Conservation (phyloP, 2,329 filamentous ascomycete genomes). For the Aspergillus ibericus region DNA sequence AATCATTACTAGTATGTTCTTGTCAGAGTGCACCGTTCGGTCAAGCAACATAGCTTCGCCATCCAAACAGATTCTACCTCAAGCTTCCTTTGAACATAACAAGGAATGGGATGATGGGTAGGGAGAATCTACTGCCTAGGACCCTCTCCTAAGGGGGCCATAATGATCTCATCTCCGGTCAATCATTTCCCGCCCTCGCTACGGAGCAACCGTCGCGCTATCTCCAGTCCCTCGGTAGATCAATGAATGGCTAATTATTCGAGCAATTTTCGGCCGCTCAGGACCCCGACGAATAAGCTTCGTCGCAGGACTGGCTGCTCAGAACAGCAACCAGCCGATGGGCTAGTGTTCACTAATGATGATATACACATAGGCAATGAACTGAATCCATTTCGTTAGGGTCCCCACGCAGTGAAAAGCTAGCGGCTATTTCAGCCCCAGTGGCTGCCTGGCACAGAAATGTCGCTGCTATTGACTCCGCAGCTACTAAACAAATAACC, state of each 20-base stretch:
- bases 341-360: not conserved
- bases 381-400: no score
- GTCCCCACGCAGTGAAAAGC: not conserved
- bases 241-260: not conserved
- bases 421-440: not conserved
- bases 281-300: not conserved
- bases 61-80: no score
- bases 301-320: not conserved
- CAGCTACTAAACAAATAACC: not conserved
- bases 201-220: not conserved
- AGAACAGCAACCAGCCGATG: not conserved
- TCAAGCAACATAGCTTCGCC: no score
- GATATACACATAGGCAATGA: not conserved
- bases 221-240: not conserved
- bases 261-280: not conserved
- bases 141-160: not conserved
- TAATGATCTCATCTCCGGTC: slow-evolving; percentile 2
- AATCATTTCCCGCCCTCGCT: not conserved
- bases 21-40: no score
- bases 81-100: no score
- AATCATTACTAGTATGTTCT: not conserved
- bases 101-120: no score
- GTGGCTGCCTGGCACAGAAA: not conserved
- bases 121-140: not conserved
- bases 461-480: not conserved